Percentiles rank a stretch among this genome's conserved stretches.
phyloP scores from a whole-genome alignment of 176 grass and related monocot genomes.

The Canna indica region DNA sequence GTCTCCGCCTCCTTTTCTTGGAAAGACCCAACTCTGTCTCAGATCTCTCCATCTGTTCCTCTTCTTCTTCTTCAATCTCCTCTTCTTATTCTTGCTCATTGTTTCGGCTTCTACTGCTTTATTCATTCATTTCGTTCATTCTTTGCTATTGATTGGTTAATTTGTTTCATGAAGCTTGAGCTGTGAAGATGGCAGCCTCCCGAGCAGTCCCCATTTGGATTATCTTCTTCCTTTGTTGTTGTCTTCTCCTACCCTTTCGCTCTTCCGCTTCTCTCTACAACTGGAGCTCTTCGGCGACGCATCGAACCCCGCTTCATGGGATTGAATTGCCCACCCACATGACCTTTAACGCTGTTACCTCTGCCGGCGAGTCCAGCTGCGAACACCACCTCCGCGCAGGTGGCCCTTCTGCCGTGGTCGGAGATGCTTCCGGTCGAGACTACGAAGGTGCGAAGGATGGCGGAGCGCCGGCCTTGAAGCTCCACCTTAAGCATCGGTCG shows the following conservation, averaged over 20 bases:
- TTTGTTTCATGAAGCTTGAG: neutral
- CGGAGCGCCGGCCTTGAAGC: conserved; percentile 34
- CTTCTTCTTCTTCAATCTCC: neutral
- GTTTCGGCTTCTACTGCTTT: too few relatives aligned
- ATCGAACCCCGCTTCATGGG: neutral
- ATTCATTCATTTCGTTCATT: too few relatives aligned
- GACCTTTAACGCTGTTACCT: conserved; percentile 12
- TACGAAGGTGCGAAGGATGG: neutral
- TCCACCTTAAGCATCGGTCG: conserved; percentile 42
- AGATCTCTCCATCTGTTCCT: neutral
- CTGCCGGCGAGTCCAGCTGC: conserved; percentile 3
- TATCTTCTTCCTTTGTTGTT: neutral
- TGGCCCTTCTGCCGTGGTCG: neutral
- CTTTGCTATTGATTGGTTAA: too few relatives aligned
- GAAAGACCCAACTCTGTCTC: neutral
- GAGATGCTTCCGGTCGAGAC: neutral
- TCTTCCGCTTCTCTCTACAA: conserved; percentile 7
- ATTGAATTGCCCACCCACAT: conserved; percentile 12
- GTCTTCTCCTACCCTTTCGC: neutral
- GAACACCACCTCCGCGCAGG: neutral
- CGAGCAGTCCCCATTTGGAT: neutral
- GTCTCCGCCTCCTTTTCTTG: neutral
- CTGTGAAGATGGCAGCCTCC: neutral
- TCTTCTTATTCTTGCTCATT: neutral
- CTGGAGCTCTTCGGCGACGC: conserved; percentile 2